A percentile compares a stretch with the other conserved stretches of the same genome.
Evolutionary conservation across 192 early-diverging fungal genomes (phyloP).

Genomic region (Gonapodya sp.): DNA sequence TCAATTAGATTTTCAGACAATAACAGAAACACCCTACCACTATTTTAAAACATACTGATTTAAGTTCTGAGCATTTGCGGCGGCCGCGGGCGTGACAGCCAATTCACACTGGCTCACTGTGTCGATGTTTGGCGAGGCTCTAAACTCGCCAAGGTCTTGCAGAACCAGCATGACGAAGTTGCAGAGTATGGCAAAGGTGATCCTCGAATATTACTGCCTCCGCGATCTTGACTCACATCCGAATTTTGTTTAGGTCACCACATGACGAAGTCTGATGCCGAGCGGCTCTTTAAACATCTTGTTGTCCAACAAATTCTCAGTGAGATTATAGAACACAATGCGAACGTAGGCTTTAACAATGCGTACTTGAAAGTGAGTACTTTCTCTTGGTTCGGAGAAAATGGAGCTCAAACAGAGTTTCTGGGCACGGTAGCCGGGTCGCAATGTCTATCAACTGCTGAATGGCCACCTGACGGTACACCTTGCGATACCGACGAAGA

Average conservation of each 20-base stretch:
- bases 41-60: neutral
- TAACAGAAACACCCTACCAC: neutral
- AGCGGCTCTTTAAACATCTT: constrained; percentile 64
- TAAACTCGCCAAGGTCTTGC: constrained; percentile 39
- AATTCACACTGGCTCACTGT: constrained; percentile 58
- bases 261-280: constrained; percentile 43
- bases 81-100: constrained; percentile 19
- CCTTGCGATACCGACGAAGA: neutral
- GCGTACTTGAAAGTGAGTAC: constrained; percentile 41
- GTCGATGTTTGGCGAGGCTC: constrained; percentile 70
- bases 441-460: neutral
- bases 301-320: constrained; percentile 48
- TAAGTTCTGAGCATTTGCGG: constrained; percentile 14
- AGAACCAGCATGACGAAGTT: constrained; percentile 37
- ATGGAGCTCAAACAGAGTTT: neutral
- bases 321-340: constrained; percentile 50
- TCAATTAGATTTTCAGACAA: neutral
- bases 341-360: constrained; percentile 43
- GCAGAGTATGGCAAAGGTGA: constrained; percentile 42
- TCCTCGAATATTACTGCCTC: neutral
- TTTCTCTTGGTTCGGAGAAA: neutral
- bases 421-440: neutral
- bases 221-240: neutral
- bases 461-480: neutral
- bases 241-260: constrained; percentile 27